These are phyloP conservation scores for Aureobasidium musti DNA, from an alignment of 2,329 filamentous ascomycete species.

Conservation along the genomic window DNA sequence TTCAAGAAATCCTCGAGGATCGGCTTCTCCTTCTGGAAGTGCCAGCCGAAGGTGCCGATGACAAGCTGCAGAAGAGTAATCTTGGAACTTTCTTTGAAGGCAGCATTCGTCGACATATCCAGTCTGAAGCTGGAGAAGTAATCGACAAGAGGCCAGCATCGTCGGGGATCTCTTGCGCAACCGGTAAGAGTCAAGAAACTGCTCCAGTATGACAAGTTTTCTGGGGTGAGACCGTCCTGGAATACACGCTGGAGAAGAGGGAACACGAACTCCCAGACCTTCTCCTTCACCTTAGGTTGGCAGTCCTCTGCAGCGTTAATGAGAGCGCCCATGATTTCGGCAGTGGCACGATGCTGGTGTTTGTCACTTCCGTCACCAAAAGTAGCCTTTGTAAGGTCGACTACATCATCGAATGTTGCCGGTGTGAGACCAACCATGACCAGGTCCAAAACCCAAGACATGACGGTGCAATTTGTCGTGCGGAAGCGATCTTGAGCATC, in stretches of 20 bases:
- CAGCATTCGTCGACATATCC: slow-evolving; percentile 92
- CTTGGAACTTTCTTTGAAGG: slow-evolving; percentile 98
- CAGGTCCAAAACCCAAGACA: slow-evolving; percentile 88
- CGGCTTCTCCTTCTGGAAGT: slow-evolving; percentile 86
- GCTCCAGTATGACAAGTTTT: slow-evolving; percentile 93
- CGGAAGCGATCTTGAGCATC: slow-evolving; percentile 84
- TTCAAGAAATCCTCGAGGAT: slow-evolving; percentile 85
- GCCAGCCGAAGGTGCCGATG: slow-evolving; percentile 88
- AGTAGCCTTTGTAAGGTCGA: slow-evolving; percentile 72
- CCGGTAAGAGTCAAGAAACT: slow-evolving; percentile 88
- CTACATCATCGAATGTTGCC: slow-evolving; percentile 83
- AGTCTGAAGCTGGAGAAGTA: slow-evolving; percentile 81
- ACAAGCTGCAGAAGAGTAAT: slow-evolving; percentile 86
- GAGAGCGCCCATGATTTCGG: slow-evolving; percentile 87
- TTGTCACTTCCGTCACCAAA: slow-evolving; percentile 95
- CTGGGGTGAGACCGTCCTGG: slow-evolving; percentile 87
- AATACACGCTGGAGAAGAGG: slow-evolving; percentile 85
- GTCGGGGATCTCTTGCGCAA: slow-evolving; percentile 84
- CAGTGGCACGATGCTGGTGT: slow-evolving; percentile 93
- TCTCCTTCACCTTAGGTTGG: slow-evolving; percentile 68
- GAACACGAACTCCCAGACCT: slow-evolving; percentile 86
- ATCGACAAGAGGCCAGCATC: slow-evolving; percentile 82
- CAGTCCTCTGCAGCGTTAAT: slow-evolving; percentile 79
- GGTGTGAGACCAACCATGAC: slow-evolving; percentile 77
- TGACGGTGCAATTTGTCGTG: slow-evolving; percentile 80